Base-by-base conservation (phyloP, 331 rosid species). In the Malus hybrid region DNA sequence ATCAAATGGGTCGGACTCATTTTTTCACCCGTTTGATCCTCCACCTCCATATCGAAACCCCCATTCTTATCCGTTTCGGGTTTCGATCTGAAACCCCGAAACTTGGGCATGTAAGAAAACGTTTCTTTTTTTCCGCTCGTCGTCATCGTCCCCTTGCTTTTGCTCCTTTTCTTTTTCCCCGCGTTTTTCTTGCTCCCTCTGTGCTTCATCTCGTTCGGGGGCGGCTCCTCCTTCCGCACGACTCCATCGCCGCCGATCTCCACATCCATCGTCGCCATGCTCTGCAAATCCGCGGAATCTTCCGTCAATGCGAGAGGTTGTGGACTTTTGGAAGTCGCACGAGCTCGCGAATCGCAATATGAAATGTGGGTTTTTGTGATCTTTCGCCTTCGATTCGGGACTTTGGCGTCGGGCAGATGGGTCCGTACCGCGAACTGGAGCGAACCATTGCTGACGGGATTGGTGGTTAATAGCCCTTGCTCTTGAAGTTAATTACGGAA, bases 1-100 rank as follows among this genome's bases (percentile, higher is more conserved):
- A 94, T 74, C 68, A 94, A 79, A 72, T 94, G 98, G 29, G 90
- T 80, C 4, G 93, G 92, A 7, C 78, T 78, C 82, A 80, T 18
- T 70, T 75, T 33, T 80, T 86, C 78, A 80, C 82, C 39, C 65
- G 79, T 5, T 20, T 81, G 66, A 63, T 82, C 88, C 70, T 86
- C 86, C 70, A 82, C 84, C 78, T 88, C 86, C 53, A 90, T 76
- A 70, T 91, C 96, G 44, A 88, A 82, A 82, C 77, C 70, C 64
- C 87, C 84, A 14, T 81, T 77, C 1, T 67, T 83, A 57, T 78
- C 87, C 2, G 28, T 63, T 63, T 78, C 73, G 14, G 80, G 44
- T 70, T 75, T 55, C 28, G 74, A 29, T 48, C 84, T 80, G 20
- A 82, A 83, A 75, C 85, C 75, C 72, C 84, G 84, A 73, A 87